Evolutionary conservation across 2,329 filamentous ascomycete species (phyloP).

Genomic region (Fusarium anguioides): DNA sequence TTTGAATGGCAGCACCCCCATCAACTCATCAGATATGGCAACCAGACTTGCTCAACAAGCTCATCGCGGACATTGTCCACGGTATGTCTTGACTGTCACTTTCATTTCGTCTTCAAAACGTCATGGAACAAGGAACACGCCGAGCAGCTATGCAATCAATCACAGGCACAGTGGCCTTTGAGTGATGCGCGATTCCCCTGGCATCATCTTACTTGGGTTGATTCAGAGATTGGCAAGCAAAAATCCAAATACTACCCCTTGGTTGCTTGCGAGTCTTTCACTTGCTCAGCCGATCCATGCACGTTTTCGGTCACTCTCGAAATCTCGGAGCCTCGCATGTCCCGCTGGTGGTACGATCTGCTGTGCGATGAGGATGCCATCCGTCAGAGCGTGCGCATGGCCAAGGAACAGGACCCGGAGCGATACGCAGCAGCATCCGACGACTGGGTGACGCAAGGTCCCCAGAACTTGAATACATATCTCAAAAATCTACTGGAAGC

Average conservation of each 20-base stretch:
- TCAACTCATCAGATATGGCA: slow-evolving; percentile 53
- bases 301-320: slow-evolving; percentile 58
- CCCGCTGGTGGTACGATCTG: slow-evolving; percentile 54
- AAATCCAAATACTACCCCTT: slow-evolving; percentile 54
- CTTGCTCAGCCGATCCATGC: slow-evolving; percentile 57
- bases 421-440: slow-evolving; percentile 59
- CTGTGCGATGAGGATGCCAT: slow-evolving; percentile 61
- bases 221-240: slow-evolving; percentile 44
- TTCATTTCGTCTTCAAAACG: slow-evolving; percentile 56
- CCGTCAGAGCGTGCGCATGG: slow-evolving; percentile 51
- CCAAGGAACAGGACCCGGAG: slow-evolving; percentile 58
- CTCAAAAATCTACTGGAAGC: slow-evolving; percentile 60
- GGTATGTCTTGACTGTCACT: slow-evolving; percentile 55
- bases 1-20: slow-evolving; percentile 52
- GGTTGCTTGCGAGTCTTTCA: slow-evolving; percentile 51
- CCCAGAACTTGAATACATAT: slow-evolving; percentile 62
- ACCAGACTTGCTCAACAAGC: slow-evolving; percentile 50
- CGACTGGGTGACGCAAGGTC: slow-evolving; percentile 54
- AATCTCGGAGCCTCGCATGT: slow-evolving; percentile 62
- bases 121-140: slow-evolving; percentile 48
- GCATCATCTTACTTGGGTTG: slow-evolving; percentile 54
- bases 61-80: slow-evolving; percentile 49
- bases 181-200: slow-evolving; percentile 52
- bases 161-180: slow-evolving; percentile 51
- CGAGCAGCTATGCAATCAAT: slow-evolving; percentile 47